phyloP scores from a whole-genome alignment of 2,329 filamentous ascomycete species.

The Colletotrichum cordylinicola region DNA sequence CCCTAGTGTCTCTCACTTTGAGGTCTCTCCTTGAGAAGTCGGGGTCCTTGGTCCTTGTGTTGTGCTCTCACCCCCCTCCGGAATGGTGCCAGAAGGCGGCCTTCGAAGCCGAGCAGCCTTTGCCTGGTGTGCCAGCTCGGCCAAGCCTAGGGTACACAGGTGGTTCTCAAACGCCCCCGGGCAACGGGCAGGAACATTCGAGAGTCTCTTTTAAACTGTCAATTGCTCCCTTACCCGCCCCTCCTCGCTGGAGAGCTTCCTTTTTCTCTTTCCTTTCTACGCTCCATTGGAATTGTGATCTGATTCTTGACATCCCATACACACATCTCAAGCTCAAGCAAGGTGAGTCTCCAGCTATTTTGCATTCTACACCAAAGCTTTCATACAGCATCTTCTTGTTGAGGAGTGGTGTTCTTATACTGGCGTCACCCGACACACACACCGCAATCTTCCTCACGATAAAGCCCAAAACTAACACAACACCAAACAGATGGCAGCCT shows the following conservation, averaged over 20 bases:
- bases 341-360: not conserved
- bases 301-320: not conserved
- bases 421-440: not conserved
- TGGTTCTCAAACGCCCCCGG: slow-evolving; percentile 20
- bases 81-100: not conserved
- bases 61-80: not conserved
- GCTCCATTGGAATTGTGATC: not conserved
- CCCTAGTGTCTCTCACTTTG: not conserved
- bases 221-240: not conserved
- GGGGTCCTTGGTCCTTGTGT: not conserved
- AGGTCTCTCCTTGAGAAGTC: not conserved
- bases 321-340: not conserved
- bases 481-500: slow-evolving; percentile 13
- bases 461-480: not conserved
- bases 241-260: not conserved
- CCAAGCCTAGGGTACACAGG: not conserved
- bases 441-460: not conserved
- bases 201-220: not conserved
- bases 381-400: slow-evolving; percentile 2
- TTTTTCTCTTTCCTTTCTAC: not conserved
- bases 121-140: not conserved
- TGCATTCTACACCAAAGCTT: not conserved
- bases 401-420: not conserved
- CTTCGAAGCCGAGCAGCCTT: not conserved
- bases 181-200: not conserved